phyloP scores from a whole-genome alignment of 2,329 filamentous ascomycete species.

The Sclerotinia subarctica region DNA sequence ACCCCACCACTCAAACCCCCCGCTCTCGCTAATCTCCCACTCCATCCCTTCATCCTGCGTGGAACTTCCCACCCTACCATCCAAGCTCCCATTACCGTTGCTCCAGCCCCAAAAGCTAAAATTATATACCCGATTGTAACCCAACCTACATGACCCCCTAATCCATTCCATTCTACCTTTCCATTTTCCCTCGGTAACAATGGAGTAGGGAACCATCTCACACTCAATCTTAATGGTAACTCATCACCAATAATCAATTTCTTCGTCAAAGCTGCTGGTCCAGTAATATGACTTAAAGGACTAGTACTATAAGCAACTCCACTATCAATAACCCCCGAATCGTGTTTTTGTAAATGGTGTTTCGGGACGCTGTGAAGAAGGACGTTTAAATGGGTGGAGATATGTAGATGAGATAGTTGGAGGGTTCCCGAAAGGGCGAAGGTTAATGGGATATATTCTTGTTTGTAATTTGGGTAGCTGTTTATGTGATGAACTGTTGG shows the following conservation, averaged over 20 bases:
- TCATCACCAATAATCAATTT: slow-evolving; percentile 81
- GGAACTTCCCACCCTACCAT: slow-evolving; percentile 60
- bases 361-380: slow-evolving; percentile 67
- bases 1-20: slow-evolving; percentile 32
- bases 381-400: slow-evolving; percentile 86
- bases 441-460: slow-evolving; percentile 76
- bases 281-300: slow-evolving; percentile 50
- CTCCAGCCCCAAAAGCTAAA: slow-evolving; percentile 56
- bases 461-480: slow-evolving; percentile 41
- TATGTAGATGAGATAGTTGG: slow-evolving; percentile 84
- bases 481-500: slow-evolving; percentile 45
- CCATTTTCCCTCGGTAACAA: slow-evolving; percentile 66
- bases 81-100: slow-evolving; percentile 54
- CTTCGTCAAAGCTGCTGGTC: slow-evolving; percentile 52
- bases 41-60: slow-evolving; percentile 36
- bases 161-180: slow-evolving; percentile 61
- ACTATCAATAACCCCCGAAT: slow-evolving; percentile 78
- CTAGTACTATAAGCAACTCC: slow-evolving; percentile 76
- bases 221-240: slow-evolving; percentile 72
- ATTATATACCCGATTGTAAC: slow-evolving; percentile 62
- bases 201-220: slow-evolving; percentile 82
- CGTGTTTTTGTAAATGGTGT: slow-evolving; percentile 59
- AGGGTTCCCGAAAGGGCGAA: slow-evolving; percentile 87
- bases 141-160: slow-evolving; percentile 57
- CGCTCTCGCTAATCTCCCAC: slow-evolving; percentile 27